A percentile compares a stretch with the other conserved stretches of the same genome.
Evolutionary conservation across 139 green algal genomes (phyloP).

Genomic region (Chlamydomonas sphaeroides): DNA sequence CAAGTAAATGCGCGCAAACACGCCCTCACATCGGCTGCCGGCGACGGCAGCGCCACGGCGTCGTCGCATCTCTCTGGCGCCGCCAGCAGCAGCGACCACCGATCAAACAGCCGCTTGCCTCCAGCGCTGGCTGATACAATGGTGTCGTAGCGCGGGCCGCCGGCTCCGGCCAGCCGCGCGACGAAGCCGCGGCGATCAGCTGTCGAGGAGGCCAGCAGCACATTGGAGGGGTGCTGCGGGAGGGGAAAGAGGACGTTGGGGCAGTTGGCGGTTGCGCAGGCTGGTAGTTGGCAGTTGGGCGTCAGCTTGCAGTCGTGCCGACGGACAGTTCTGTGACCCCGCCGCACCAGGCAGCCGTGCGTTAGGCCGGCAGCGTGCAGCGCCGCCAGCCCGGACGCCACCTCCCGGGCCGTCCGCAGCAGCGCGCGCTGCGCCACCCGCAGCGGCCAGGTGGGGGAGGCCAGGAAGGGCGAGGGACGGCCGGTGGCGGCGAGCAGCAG

Average conservation of each 20-base stretch:
- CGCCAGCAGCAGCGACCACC: neutral
- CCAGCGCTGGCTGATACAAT: too few species aligned
- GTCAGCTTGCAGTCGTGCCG: too few species aligned
- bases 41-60: too few species aligned
- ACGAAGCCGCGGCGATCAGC: neutral
- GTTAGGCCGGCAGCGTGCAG: slow-evolving; percentile 59
- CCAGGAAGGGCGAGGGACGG: neutral
- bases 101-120: neutral
- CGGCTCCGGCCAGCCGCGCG: neutral
- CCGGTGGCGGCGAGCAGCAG: neutral
- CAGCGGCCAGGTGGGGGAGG: neutral
- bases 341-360: neutral
- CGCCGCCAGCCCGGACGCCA: slow-evolving; percentile 36
- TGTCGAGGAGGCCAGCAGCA: neutral
- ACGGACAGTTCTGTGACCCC: too few species aligned
- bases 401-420: slow-evolving; percentile 29
- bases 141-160: too few species aligned
- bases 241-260: too few species aligned
- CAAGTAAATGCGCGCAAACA: too few species aligned
- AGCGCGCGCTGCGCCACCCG: neutral
- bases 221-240: neutral
- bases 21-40: too few species aligned
- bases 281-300: too few species aligned
- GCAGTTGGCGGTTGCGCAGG: too few species aligned
- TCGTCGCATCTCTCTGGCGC: neutral